Conservation (phyloP, 129 eudicot genomes). For the Glebionis coronaria region DNA sequence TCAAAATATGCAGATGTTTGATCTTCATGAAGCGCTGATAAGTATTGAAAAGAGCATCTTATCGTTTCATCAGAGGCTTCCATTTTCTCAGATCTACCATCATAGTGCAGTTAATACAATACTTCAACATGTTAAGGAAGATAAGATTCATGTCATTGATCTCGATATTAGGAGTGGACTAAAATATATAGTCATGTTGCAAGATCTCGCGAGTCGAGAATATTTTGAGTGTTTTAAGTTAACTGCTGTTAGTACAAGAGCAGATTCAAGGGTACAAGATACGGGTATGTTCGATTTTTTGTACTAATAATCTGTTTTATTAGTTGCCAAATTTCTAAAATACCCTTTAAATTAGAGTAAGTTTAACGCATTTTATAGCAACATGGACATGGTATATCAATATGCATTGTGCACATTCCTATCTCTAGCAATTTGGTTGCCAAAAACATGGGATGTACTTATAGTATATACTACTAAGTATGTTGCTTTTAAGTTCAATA, state of each 20-base stretch:
- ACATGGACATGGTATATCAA: no score
- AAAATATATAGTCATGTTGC: slow-evolving; percentile 41
- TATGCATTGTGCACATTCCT: no score
- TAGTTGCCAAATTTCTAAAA: neutral
- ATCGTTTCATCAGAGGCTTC: slow-evolving; percentile 32
- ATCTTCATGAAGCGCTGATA: slow-evolving; percentile 23
- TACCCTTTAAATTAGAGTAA: neutral
- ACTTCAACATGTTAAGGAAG: slow-evolving; percentile 29
- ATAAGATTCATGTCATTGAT: slow-evolving; percentile 47
- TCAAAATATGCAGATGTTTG: slow-evolving; percentile 11
- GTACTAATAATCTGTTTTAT: neutral
- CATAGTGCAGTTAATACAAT: slow-evolving; percentile 36
- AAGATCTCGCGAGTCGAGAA: slow-evolving; percentile 36
- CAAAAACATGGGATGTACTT: no score
- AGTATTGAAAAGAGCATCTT: slow-evolving; percentile 15
- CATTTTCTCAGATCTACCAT: slow-evolving; percentile 31
- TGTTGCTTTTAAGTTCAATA: no score
- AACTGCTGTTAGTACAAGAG: slow-evolving; percentile 49
- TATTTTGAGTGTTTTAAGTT: slow-evolving; percentile 37
- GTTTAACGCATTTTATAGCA: no score
- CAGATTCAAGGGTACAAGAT: slow-evolving; percentile 17
- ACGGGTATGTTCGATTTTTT: neutral
- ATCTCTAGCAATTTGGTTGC: no score
- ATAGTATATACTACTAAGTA: no score
- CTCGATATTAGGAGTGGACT: slow-evolving; percentile 44